Base-by-base conservation (phyloP, 2,329 filamentous ascomycete species). In the Sarocladium brachiariae region DNA sequence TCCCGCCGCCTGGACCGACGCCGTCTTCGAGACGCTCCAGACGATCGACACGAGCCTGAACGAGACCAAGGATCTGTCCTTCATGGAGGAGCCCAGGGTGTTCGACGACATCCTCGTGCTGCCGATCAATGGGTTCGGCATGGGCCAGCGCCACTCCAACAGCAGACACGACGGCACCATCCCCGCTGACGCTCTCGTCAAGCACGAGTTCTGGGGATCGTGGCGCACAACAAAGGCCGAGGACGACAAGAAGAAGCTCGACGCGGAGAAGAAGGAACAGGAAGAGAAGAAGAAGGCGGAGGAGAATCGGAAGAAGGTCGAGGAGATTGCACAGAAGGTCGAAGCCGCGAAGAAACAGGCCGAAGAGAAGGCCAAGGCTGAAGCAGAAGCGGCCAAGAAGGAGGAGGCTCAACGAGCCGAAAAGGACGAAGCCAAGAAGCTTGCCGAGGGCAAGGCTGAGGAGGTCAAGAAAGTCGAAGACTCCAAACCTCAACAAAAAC, bases 1-100 rank as follows among this genome's bases (percentile, higher is more conserved):
- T 0, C 63, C 63, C 1, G 58, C 60, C 14, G 58, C 62, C 1
- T 65, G 58, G 55, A 63, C 62, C 13, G 63, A 63, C 21, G 57
- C 62, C 14, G 58, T 65, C 23, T 62, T 61, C 10, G 53, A 58
- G 30, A 55, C 62, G 48, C 51, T 65, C 35, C 58, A 56, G 41
- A 38, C 52, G 30, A 51, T 51, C 37, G 55, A 62, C 33, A 52
- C 54, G 8, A 52, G 47, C 27, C 38, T 61, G n/a, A 57, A 23
- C 30, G 46, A 49, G 31, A 49, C 46, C 3, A 49, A 37, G 14
- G 46, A 49, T n/a, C 31, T 49, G 2, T 35, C 46, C 4, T 35
- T 23, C 30, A 35, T 49, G 46, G 24, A 39, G 30, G 34, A 52
- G 43, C 33, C 56, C 2, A 56, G 38, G 37, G 39, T 57, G 2